These are phyloP conservation scores for Lepidium sativum DNA, from an alignment of 345 rosid species.

Conservation along the genomic window DNA sequence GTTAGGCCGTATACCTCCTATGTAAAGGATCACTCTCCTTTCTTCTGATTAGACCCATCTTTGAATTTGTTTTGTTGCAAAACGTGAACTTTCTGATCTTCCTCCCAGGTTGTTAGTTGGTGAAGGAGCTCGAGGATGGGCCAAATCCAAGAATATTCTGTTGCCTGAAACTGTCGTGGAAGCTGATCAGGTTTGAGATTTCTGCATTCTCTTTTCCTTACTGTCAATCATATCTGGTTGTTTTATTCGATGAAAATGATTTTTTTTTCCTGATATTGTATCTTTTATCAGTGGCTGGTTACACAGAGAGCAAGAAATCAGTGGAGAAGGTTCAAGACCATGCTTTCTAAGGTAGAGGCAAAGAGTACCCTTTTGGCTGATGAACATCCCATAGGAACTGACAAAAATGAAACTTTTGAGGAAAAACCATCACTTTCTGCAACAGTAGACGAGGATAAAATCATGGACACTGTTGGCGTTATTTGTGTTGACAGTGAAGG, in stretches of 20 bases:
- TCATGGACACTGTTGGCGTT: slow-evolving; percentile 92
- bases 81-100: neutral
- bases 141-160: slow-evolving; percentile 49
- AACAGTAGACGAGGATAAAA: slow-evolving; percentile 37
- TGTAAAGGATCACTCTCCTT: slow-evolving; percentile 38
- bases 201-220: neutral
- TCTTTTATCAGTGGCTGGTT: slow-evolving; percentile 66
- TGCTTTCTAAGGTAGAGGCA: slow-evolving; percentile 52
- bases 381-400: slow-evolving; percentile 8
- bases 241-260: neutral
- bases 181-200: slow-evolving; percentile 63
- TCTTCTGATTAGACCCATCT: neutral
- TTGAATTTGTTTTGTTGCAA: neutral
- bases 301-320: slow-evolving; percentile 71
- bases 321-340: slow-evolving; percentile 60
- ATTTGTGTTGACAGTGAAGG: slow-evolving; percentile 86
- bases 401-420: slow-evolving; percentile 29
- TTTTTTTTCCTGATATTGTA: neutral
- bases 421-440: neutral
- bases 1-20: slow-evolving; percentile 90
- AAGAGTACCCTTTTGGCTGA: slow-evolving; percentile 16
- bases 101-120: slow-evolving; percentile 77
- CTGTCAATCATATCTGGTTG: neutral
- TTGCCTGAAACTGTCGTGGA: slow-evolving; percentile 41
- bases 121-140: slow-evolving; percentile 87